Conservation (phyloP, 2,329 filamentous ascomycete species). For the Pestalotiopsis sp. region DNA sequence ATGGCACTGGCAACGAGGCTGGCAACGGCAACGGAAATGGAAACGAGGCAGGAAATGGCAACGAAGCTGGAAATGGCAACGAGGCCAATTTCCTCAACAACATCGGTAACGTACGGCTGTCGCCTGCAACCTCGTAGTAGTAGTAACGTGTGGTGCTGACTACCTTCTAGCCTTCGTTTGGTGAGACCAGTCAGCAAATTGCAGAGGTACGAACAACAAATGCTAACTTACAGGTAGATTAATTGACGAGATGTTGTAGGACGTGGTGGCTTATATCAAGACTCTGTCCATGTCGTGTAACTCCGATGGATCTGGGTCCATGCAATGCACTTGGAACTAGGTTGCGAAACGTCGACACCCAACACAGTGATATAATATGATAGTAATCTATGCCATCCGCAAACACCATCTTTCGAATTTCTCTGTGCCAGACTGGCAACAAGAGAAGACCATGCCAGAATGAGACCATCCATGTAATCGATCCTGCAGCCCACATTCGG, state of each 20-base stretch:
- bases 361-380: too few relatives aligned
- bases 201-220: neutral
- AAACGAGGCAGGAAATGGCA: neutral
- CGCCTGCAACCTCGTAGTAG: too few relatives aligned
- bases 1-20: neutral
- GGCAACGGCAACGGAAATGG: neutral
- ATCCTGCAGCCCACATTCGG: too few relatives aligned
- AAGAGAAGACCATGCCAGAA: too few relatives aligned
- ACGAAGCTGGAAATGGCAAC: neutral
- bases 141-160: too few relatives aligned
- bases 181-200: neutral
- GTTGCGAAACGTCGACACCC: too few relatives aligned
- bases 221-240: neutral
- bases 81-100: neutral
- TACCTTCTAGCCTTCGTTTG: neutral
- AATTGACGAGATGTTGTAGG: neutral
- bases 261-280: neutral
- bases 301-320: neutral
- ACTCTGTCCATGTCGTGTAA: neutral
- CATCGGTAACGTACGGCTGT: neutral
- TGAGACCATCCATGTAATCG: too few relatives aligned
- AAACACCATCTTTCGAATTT: too few relatives aligned
- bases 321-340: neutral
- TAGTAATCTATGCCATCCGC: too few relatives aligned
- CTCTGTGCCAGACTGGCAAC: too few relatives aligned